A percentile compares a stretch with the other conserved stretches of the same genome.
phyloP scores from a whole-genome alignment of 2,329 filamentous ascomycete species.

The Aureobasidium leucospermi region DNA sequence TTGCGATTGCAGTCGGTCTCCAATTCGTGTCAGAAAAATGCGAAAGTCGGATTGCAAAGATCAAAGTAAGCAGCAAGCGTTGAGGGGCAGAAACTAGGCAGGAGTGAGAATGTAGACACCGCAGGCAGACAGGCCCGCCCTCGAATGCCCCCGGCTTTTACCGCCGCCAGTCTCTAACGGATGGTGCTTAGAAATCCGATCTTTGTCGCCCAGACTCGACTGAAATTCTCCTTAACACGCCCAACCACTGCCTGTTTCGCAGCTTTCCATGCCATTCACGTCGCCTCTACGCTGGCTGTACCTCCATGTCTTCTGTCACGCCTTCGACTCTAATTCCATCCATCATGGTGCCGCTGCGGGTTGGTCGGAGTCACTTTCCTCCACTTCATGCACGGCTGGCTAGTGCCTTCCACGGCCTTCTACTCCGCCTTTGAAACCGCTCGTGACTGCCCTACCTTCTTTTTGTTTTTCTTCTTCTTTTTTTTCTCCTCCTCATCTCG shows the following conservation, averaged over 20 bases:
- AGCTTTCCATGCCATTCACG: not conserved
- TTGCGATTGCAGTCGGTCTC: too few species aligned
- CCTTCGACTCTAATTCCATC: not conserved
- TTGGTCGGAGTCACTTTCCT: not conserved
- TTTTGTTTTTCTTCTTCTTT: not conserved
- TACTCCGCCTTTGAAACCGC: not conserved
- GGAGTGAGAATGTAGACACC: slow-evolving; percentile 10
- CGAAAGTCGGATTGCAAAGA: not conserved
- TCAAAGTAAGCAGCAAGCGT: not conserved
- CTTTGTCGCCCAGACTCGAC: not conserved
- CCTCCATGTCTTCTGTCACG: not conserved
- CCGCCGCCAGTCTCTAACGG: not conserved
- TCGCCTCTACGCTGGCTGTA: not conserved
- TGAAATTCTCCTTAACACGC: not conserved
- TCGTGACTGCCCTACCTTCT: not conserved
- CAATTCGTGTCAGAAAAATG: not conserved
- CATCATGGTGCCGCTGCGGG: not conserved
- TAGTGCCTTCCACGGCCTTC: slow-evolving; percentile 8
- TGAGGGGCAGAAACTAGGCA: slow-evolving; percentile 4
- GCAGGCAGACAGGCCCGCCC: slow-evolving; percentile 1
- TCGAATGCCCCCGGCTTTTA: not conserved
- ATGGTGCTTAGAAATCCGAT: slow-evolving; percentile 11
- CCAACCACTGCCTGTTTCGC: not conserved
- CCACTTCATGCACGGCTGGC: not conserved
- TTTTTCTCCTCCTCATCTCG: not conserved